Evolutionary conservation across 148 eudicot species (phyloP), one percentile per base, ranked within the genome.

Genomic region (Rhododendron kiyosumense): DNA sequence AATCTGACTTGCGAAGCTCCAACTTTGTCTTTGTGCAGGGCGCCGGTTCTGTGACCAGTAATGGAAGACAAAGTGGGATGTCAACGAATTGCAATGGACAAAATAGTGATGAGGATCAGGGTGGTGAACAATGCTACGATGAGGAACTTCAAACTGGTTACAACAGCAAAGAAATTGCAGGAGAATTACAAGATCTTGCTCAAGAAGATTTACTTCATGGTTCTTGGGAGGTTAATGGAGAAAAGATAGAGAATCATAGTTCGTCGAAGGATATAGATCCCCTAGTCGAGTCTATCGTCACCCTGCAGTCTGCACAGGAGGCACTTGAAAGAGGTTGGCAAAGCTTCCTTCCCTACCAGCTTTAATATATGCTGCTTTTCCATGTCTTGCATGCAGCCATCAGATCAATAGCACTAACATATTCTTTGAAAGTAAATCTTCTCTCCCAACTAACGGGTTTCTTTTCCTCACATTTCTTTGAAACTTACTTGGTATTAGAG

Each of bases 1-100:
- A 95, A 81, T 95, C 99, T 90, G 98, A 96, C 86, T 95, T 91
- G 36, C 89, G 93, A 87, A 94, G 93, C 88, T 92, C 90, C 86
- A 89, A 86, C 76, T 91, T 93, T 89, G 92, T 95, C 61, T 91
- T 93, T 87, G 52, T 88, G 90, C 93, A 92, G 92, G 94, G 90
- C 41, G 43, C 74, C 69, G 83, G 85, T 84, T 87, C 88, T 84
- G 85, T 84, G 79, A 86, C 84, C 45, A 90, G 89, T 89, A 91
- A 92, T 85, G 94, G 90, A 83, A 78, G 82, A 34, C 92, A 80
- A 85, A 88, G 89, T 88, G 92, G 86, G 61, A 91, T 84, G 77
- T 73, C 89, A 41, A 81, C 24, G 0, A 86, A 86, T 73, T 79
- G 71, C 80, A 88, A 90, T 83, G 91, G 77, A 88, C 93, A 92